These are phyloP conservation scores for Peronospora destructor DNA, from an alignment of 352 stramenopile species.

Conservation along the genomic window DNA sequence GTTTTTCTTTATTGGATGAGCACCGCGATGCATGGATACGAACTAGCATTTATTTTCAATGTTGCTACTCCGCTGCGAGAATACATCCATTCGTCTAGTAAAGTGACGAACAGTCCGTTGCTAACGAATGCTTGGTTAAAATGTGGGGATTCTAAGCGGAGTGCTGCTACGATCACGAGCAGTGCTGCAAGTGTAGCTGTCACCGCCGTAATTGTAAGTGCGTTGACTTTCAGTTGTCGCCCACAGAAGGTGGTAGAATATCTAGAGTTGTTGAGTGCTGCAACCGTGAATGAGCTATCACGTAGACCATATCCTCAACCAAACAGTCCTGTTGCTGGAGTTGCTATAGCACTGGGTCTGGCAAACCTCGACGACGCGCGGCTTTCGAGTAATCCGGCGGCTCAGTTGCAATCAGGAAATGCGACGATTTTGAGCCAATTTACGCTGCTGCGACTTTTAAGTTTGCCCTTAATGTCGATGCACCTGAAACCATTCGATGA, in stretches of 20 bases:
- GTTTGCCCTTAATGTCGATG: constrained; percentile 24
- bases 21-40: constrained; percentile 29
- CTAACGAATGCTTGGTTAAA: constrained; percentile 14
- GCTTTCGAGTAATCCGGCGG: background rate
- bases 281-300: constrained; percentile 18
- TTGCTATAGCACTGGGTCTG: constrained; percentile 25
- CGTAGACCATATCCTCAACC: constrained; percentile 16
- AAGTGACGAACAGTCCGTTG: constrained; percentile 1
- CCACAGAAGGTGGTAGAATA: constrained; percentile 7
- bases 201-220: constrained; percentile 16
- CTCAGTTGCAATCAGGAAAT: constrained; percentile 11
- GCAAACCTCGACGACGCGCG: constrained; percentile 14
- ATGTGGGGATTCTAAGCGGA: constrained; percentile 9
- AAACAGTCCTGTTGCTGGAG: constrained; percentile 15
- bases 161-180: background rate
- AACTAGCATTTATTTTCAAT: constrained; percentile 30
- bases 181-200: constrained; percentile 18
- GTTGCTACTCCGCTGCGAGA: constrained; percentile 17
- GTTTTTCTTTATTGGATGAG: constrained; percentile 29
- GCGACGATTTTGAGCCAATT: constrained; percentile 30
- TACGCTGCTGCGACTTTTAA: constrained; percentile 24
- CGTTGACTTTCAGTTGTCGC: constrained; percentile 8
- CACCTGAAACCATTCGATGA: constrained; percentile 15
- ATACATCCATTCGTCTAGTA: constrained; percentile 9
- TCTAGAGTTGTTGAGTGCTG: constrained; percentile 15